phyloP scores from a whole-genome alignment of 257 asterid species.

The Striga asiatica region DNA sequence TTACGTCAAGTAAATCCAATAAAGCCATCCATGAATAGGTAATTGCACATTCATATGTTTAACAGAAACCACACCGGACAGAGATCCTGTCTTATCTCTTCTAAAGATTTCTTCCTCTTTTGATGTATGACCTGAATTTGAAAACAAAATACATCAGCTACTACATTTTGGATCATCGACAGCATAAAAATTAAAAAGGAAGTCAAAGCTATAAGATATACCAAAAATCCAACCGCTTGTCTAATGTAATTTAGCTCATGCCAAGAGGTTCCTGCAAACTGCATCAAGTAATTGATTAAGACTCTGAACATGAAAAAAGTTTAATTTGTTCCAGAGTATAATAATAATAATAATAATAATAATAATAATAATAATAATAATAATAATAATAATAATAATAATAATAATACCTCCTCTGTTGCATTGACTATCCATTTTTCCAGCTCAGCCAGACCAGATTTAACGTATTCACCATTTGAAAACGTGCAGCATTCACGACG shows the following conservation, averaged over 20 bases:
- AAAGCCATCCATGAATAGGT: slow-evolving; percentile 5
- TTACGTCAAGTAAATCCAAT: slow-evolving; percentile 3
- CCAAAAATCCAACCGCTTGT: slow-evolving; percentile 99
- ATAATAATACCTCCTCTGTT: slow-evolving; percentile 64
- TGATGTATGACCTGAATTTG: slow-evolving; percentile 83
- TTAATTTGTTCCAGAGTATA: slow-evolving; percentile 7
- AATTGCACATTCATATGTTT: neutral
- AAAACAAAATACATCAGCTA: slow-evolving; percentile 8
- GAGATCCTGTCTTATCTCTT: slow-evolving; percentile 91
- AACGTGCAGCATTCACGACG: slow-evolving; percentile 99
- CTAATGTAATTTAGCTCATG: slow-evolving; percentile 92
- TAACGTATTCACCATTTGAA: slow-evolving; percentile 94
- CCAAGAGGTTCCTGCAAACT: slow-evolving; percentile 99
- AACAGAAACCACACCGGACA: slow-evolving; percentile 61
- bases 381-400: slow-evolving; percentile 19
- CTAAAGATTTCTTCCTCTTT: slow-evolving; percentile 86
- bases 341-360: slow-evolving; percentile 18
- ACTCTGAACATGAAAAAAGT: slow-evolving; percentile 17
- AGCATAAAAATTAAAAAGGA: neutral
- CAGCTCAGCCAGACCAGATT: slow-evolving; percentile 94
- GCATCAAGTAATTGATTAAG: slow-evolving; percentile 25
- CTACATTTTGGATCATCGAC: neutral
- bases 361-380: slow-evolving; percentile 8
- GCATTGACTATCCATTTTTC: slow-evolving; percentile 93
- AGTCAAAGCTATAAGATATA: slow-evolving; percentile 22